Evolutionary conservation across 108 stramenopile genomes (phyloP).

Genomic region (Nitzschia sp.): DNA sequence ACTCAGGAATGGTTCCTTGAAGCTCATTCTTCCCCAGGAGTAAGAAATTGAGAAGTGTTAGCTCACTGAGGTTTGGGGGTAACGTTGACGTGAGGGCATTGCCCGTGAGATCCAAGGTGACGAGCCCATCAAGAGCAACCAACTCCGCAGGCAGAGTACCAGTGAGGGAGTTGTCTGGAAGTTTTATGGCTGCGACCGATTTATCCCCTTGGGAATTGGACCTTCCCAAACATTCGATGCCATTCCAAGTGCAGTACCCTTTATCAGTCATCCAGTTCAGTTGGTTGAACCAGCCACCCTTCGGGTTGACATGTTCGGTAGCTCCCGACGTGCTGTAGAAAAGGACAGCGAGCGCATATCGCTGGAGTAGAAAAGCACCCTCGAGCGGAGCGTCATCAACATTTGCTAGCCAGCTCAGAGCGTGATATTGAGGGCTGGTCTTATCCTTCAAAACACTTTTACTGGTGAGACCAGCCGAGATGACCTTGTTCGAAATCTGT

Average conservation of each 20-base stretch:
- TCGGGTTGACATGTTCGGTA: constrained; percentile 6
- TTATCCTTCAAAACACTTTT: constrained; percentile 16
- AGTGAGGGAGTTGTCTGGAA: constrained; percentile 22
- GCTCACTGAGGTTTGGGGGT: constrained; percentile 15
- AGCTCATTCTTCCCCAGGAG: constrained; percentile 20
- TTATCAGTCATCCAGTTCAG: constrained; percentile 38
- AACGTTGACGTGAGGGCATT: constrained; percentile 30
- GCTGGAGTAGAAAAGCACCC: constrained; percentile 28
- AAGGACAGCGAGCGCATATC: constrained; percentile 52
- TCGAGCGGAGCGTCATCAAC: constrained; percentile 30
- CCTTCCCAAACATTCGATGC: constrained; percentile 29
- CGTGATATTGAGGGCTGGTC: constrained; percentile 37
- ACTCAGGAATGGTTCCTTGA: constrained; percentile 28
- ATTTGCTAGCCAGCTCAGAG: constrained; percentile 41
- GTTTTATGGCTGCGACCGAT: constrained; percentile 13
- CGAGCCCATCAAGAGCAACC: constrained; percentile 12
- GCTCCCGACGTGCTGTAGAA: constrained; percentile 29
- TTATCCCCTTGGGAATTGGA: neutral
- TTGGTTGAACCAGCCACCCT: constrained; percentile 29
- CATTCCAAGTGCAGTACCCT: constrained; percentile 49
- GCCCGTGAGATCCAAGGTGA: constrained; percentile 14
- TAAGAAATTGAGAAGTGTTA: constrained; percentile 19
- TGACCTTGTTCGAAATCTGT: constrained; percentile 19
- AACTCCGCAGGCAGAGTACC: constrained; percentile 43
- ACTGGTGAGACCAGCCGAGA: constrained; percentile 14